A percentile compares a stretch with the other conserved stretches of the same genome.
These are phyloP conservation scores for Rhizopus microsporus DNA, from an alignment of 371 early-diverging fungal genomes.

Conservation along the genomic window DNA sequence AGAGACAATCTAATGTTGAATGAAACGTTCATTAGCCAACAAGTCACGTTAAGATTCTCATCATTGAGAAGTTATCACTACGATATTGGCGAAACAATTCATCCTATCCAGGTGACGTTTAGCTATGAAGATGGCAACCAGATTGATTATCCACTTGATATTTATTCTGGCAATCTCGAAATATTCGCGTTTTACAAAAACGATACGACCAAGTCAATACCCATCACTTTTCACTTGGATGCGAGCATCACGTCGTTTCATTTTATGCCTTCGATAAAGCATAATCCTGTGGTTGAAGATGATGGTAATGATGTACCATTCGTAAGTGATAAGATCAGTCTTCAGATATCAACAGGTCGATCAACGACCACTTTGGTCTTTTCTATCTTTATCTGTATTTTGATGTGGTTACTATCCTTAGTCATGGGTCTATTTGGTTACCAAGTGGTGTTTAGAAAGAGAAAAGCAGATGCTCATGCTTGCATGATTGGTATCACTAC, in stretches of 20 bases:
- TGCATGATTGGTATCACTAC: constrained; percentile 41
- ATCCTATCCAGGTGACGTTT: constrained; percentile 30
- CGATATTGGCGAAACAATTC: constrained; percentile 27
- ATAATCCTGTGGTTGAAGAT: constrained; percentile 6
- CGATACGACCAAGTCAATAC: constrained; percentile 27
- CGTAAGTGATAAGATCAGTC: constrained; percentile 23
- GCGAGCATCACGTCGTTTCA: constrained; percentile 38
- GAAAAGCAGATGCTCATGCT: constrained; percentile 37
- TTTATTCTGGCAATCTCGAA: constrained; percentile 32
- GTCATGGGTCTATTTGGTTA: constrained; percentile 35
- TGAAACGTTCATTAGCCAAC: constrained; percentile 18
- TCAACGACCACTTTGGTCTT: constrained; percentile 41
- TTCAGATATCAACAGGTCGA: constrained; percentile 34
- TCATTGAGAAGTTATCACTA: constrained; percentile 22
- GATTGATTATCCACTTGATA: constrained; percentile 42
- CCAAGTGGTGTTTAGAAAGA: constrained; percentile 30
- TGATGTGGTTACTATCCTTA: constrained; percentile 45
- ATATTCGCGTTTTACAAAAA: constrained; percentile 22
- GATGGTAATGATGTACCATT: constrained; percentile 3
- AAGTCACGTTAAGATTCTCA: constrained; percentile 29
- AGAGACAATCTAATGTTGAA: not conserved
- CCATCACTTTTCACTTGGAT: constrained; percentile 31
- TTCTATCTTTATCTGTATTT: constrained; percentile 36
- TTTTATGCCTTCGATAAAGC: constrained; percentile 17
- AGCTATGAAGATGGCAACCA: constrained; percentile 32